Conservation (phyloP, 176 grass and related monocot species). For the Avena eriantha region DNA sequence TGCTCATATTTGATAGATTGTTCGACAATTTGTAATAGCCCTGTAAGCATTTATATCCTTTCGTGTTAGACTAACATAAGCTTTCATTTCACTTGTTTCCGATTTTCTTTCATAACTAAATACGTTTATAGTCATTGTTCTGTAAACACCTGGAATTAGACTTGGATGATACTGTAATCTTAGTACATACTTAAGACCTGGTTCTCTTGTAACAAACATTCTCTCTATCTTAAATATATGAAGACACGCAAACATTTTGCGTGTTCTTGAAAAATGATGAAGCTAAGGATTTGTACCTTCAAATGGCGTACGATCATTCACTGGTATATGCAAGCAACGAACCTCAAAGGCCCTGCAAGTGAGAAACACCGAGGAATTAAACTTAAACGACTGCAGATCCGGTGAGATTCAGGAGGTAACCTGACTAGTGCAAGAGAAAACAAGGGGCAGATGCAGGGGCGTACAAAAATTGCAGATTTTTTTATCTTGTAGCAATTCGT, state of each 20-base stretch:
- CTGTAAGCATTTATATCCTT: slow-evolving; percentile 41
- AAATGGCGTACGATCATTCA: slow-evolving; percentile 89
- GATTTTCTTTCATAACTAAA: neutral
- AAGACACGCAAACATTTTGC: too few species aligned
- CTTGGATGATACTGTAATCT: neutral
- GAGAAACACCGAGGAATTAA: neutral
- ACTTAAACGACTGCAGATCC: neutral
- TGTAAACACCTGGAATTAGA: neutral
- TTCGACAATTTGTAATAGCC: slow-evolving; percentile 63
- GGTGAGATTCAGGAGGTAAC: neutral
- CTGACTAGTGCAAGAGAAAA: slow-evolving; percentile 3
- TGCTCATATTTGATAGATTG: slow-evolving; percentile 65
- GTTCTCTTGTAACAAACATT: too few species aligned
- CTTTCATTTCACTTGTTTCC: neutral
- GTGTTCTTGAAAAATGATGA: too few species aligned
- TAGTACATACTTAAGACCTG: neutral
- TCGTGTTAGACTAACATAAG: neutral
- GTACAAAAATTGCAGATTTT: too few species aligned
- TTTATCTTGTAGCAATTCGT: too few species aligned
- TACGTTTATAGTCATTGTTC: neutral
- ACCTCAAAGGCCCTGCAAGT: slow-evolving; percentile 76
- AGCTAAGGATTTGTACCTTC: slow-evolving; percentile 57
- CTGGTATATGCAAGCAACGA: slow-evolving; percentile 85
- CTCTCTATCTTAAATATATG: too few species aligned
- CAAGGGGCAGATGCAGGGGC: too few species aligned